These are phyloP conservation scores for Graphilbum sp. DNA, from an alignment of 2,329 filamentous ascomycete genomes.

Conservation along the genomic window DNA sequence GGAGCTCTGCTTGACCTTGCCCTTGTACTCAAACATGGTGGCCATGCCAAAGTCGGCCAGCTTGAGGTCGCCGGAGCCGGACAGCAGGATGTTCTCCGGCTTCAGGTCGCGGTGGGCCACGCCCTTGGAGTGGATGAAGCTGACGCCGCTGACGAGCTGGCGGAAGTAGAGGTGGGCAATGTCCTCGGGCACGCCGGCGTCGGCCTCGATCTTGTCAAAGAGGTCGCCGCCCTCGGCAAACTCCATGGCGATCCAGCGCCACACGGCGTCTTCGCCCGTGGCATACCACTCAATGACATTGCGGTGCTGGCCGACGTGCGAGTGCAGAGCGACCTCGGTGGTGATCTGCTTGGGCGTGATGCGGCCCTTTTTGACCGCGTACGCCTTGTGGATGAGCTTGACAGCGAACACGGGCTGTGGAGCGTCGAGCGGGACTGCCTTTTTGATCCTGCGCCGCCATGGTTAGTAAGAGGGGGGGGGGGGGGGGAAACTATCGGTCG, in stretches of 20 bases:
- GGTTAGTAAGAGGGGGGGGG: too few species aligned
- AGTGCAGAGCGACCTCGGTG: conserved; percentile 84
- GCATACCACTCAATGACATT: conserved; percentile 92
- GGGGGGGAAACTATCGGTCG: too few species aligned
- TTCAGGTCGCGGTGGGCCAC: conserved; percentile 86
- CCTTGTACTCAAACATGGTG: conserved; percentile 82
- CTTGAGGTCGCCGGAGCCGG: conserved; percentile 72
- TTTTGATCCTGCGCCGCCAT: conserved; percentile 56
- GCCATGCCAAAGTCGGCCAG: conserved; percentile 95
- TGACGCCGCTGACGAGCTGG: conserved; percentile 77
- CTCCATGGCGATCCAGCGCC: conserved; percentile 99
- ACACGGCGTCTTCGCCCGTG: conserved; percentile 67
- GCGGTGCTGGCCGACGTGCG: conserved; percentile 71
- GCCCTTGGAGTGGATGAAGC: conserved; percentile 91
- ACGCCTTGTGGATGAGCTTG: conserved; percentile 97
- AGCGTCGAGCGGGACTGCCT: conserved; percentile 60
- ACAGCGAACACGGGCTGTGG: conserved; percentile 76
- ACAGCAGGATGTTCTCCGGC: conserved; percentile 89
- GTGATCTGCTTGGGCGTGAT: conserved; percentile 78
- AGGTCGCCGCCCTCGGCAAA: conserved; percentile 87
- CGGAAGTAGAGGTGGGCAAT: conserved; percentile 94
- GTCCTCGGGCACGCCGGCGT: conserved; percentile 84
- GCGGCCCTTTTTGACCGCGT: conserved; percentile 76
- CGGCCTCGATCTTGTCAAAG: conserved; percentile 98
- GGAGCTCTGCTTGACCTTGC: conserved; percentile 61